Conservation (phyloP, 768 basidiomycete species). For the Leucosporidium scottii region DNA sequence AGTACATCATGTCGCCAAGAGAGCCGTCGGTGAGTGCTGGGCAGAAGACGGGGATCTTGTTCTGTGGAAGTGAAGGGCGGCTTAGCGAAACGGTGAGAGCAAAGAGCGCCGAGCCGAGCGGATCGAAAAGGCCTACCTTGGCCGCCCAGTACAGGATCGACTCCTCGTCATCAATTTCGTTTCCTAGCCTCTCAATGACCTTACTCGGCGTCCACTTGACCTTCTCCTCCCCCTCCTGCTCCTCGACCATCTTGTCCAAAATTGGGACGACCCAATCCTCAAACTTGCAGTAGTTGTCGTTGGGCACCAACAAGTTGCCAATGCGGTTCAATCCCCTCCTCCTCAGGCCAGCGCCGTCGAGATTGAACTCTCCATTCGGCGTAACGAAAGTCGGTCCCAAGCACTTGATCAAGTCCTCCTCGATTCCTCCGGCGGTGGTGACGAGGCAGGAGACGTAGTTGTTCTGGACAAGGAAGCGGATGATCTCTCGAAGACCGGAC, state of each 20-base stretch:
- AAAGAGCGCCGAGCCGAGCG: background rate
- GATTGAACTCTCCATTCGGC: constrained; percentile 61
- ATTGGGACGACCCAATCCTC: constrained; percentile 99
- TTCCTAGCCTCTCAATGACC: constrained; percentile 86
- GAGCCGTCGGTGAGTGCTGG: constrained; percentile 97
- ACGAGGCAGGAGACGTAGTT: constrained; percentile 81
- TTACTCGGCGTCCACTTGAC: constrained; percentile 85
- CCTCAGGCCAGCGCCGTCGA: constrained; percentile 81
- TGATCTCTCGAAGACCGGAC: constrained; percentile 87
- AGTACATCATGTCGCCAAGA: constrained; percentile 98
- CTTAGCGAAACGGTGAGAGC: background rate
- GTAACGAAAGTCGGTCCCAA: constrained; percentile 93
- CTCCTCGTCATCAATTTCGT: constrained; percentile 93
- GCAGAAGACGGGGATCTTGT: constrained; percentile 96
- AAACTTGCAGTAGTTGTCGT: constrained; percentile 98
- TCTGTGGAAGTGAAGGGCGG: constrained; percentile 50
- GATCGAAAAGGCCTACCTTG: constrained; percentile 58
- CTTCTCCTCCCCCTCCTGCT: constrained; percentile 62
- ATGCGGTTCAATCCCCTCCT: constrained; percentile 92
- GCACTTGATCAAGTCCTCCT: constrained; percentile 99
- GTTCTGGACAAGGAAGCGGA: constrained; percentile 86
- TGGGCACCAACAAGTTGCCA: constrained; percentile 91
- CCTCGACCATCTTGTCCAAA: constrained; percentile 77
- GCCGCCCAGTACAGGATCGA: constrained; percentile 99
- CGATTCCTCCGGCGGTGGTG: constrained; percentile 95